These are phyloP conservation scores for Trichoderma koningiopsis DNA, from an alignment of 2,329 filamentous ascomycete genomes.

Conservation along the genomic window DNA sequence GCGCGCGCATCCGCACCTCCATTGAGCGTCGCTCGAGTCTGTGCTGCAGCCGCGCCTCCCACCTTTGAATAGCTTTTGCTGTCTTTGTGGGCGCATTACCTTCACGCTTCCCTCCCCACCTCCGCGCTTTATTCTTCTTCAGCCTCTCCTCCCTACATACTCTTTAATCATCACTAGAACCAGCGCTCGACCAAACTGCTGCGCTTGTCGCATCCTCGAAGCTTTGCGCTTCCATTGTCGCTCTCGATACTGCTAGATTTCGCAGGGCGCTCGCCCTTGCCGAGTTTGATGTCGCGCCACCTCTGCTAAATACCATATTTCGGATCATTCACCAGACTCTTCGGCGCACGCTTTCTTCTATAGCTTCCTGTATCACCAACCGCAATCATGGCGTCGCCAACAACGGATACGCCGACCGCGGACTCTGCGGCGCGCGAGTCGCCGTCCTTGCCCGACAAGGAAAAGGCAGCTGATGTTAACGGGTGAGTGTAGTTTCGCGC, in stretches of 20 bases:
- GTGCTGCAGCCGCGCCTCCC: neutral
- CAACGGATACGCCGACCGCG: constrained; percentile 43
- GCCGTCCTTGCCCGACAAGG: constrained; percentile 33
- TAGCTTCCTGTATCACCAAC: constrained; percentile 42
- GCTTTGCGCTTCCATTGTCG: constrained; percentile 15
- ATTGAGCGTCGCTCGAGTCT: neutral
- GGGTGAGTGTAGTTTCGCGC: constrained; percentile 39
- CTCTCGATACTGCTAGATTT: neutral
- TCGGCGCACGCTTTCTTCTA: neutral
- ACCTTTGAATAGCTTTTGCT: neutral
- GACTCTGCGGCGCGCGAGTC: constrained; percentile 51
- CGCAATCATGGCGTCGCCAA: constrained; percentile 57
- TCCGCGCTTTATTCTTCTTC: neutral
- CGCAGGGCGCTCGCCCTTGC: constrained; percentile 19
- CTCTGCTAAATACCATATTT: constrained; percentile 34
- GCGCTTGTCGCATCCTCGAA: constrained; percentile 8
- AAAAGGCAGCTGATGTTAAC: constrained; percentile 40
- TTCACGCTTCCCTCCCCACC: neutral
- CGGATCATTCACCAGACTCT: constrained; percentile 7
- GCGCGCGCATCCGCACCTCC: neutral
- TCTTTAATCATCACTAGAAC: neutral
- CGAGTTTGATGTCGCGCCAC: constrained; percentile 43
- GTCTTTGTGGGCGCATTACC: neutral
- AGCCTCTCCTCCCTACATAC: neutral
- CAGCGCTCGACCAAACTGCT: neutral